phyloP scores from a whole-genome alignment of 2,329 filamentous ascomycete species.

The Fusarium liriodendri region DNA sequence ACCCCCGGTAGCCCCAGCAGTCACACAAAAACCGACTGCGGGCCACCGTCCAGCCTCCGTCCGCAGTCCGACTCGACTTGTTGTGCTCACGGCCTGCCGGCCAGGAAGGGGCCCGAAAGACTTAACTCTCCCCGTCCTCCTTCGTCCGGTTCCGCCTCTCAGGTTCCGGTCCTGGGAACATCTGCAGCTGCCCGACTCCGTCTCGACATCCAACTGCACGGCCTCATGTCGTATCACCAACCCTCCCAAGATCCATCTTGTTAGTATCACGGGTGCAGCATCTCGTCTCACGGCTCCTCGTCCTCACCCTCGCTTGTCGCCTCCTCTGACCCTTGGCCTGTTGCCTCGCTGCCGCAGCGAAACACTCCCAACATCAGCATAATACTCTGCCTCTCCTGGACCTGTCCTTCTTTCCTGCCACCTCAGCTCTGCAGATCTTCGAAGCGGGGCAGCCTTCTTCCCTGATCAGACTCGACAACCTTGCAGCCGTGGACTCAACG shows the following conservation, averaged over 20 bases:
- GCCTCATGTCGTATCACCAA: slow-evolving; percentile 63
- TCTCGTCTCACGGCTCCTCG: slow-evolving; percentile 59
- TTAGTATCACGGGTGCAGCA: slow-evolving; percentile 63
- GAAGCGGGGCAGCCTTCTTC: slow-evolving; percentile 35
- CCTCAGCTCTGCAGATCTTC: slow-evolving; percentile 37
- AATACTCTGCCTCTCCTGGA: slow-evolving; percentile 16
- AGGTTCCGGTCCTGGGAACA: slow-evolving; percentile 46
- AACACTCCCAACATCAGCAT: slow-evolving; percentile 19
- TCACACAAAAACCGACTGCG: slow-evolving; percentile 62
- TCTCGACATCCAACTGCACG: slow-evolving; percentile 58
- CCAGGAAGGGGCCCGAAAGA: slow-evolving; percentile 42
- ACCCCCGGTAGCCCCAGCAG: slow-evolving; percentile 53
- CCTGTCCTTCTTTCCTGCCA: slow-evolving; percentile 30
- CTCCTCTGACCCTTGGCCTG: slow-evolving; percentile 29
- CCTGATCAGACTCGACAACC: slow-evolving; percentile 25
- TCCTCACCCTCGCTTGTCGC: slow-evolving; percentile 49
- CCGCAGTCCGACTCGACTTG: slow-evolving; percentile 45
- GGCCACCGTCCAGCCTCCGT: slow-evolving; percentile 54
- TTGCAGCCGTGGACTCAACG: slow-evolving; percentile 14
- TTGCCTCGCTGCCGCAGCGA: slow-evolving; percentile 20
- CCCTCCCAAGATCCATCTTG: slow-evolving; percentile 57
- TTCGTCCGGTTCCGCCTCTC: slow-evolving; percentile 45
- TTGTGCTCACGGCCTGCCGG: slow-evolving; percentile 45
- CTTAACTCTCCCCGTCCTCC: slow-evolving; percentile 34
- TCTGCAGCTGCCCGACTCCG: slow-evolving; percentile 61